Base-by-base conservation (phyloP, 768 basidiomycete genomes). In the Amyloporia xantha region DNA sequence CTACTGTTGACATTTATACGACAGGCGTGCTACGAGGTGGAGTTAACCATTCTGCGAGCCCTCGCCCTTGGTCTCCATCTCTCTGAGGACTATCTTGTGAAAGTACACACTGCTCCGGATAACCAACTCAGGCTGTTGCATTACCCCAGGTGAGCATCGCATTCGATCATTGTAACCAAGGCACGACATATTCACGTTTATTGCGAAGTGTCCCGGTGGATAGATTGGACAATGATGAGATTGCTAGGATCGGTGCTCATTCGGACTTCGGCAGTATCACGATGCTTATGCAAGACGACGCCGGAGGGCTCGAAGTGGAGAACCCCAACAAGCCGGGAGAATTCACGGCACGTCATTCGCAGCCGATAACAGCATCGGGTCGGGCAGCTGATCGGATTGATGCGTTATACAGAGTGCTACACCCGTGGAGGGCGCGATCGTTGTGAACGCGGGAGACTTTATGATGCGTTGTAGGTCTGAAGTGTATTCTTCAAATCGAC, bases 291-390 rank as follows among this genome's bases (percentile, higher is more conserved):
- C 82, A 84, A 62, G 81, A 84, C 54, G 67, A 73, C 4, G 69
- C 74, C 2, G 81, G 81, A 5, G 83, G 83, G 0, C 67, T 84
- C 3, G 79, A 85, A 56, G 74, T 83, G 4, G 78, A 82, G 58
- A 72, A 77, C 56, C 78, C 78, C 0, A 63, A 68, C 35, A 56
- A 62, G 17, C 71, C 76, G 4, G 78, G 75, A 1, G 45, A 60
- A 37, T 75, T 74, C 54, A 48, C 62, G 66, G 62, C 59, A 33
- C 35, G 59, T 41, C 6, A 26, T 40, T n/a, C n/a, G n/a, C n/a
- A n/a, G n/a, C n/a, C n/a, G n/a, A n/a, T n/a, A n/a, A n/a, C n/a
- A n/a, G n/a, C n/a, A n/a, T n/a, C n/a, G n/a, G n/a, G n/a, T n/a
- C n/a, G n/a, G n/a, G n/a, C n/a, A n/a, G n/a, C n/a, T 1, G 25